Evolutionary conservation across 2,329 filamentous ascomycete genomes (phyloP).

Genomic region (Pseudopithomyces maydicus): DNA sequence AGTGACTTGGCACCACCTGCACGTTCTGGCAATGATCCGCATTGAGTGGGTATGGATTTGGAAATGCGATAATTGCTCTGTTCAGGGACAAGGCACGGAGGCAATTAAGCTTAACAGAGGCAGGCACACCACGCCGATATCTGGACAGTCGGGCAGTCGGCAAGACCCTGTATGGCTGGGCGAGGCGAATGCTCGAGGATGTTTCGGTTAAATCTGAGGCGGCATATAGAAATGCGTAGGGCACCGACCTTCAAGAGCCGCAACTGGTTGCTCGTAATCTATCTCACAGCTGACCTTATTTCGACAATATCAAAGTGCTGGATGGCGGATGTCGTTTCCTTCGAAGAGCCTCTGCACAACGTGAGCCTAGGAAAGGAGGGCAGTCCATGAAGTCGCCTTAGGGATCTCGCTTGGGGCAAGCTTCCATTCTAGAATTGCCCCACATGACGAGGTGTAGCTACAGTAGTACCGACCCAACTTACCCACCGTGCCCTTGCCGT

Average conservation of each 20-base stretch:
- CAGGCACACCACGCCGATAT: slow-evolving; percentile 14
- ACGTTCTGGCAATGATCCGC: slow-evolving; percentile 18
- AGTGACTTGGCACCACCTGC: slow-evolving; percentile 4
- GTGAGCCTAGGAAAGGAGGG: not conserved
- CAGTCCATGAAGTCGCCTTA: slow-evolving; percentile 1
- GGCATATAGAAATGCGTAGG: slow-evolving; percentile 10
- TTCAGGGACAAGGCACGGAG: slow-evolving; percentile 13
- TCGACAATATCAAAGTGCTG: slow-evolving; percentile 15
- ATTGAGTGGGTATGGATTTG: slow-evolving; percentile 1
- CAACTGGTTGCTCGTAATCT: slow-evolving; percentile 20
- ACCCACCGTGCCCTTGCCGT: slow-evolving; percentile 1
- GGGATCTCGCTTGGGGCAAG: not conserved
- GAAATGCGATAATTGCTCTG: slow-evolving; percentile 16
- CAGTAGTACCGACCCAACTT: slow-evolving; percentile 7
- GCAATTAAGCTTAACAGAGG: slow-evolving; percentile 21
- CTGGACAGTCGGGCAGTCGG: slow-evolving; percentile 9
- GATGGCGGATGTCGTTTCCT: slow-evolving; percentile 6
- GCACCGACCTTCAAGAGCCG: slow-evolving; percentile 14
- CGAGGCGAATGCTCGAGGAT: slow-evolving; percentile 6
- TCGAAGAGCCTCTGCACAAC: not conserved
- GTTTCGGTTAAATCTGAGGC: slow-evolving; percentile 14
- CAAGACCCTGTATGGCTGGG: not conserved
- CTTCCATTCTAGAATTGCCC: slow-evolving; percentile 3
- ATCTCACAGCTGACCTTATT: slow-evolving; percentile 13
- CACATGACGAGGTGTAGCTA: slow-evolving; percentile 9